Evolutionary conservation across 192 early-diverging fungal genomes (phyloP).

Genomic region (Neocallimastix lanati): DNA sequence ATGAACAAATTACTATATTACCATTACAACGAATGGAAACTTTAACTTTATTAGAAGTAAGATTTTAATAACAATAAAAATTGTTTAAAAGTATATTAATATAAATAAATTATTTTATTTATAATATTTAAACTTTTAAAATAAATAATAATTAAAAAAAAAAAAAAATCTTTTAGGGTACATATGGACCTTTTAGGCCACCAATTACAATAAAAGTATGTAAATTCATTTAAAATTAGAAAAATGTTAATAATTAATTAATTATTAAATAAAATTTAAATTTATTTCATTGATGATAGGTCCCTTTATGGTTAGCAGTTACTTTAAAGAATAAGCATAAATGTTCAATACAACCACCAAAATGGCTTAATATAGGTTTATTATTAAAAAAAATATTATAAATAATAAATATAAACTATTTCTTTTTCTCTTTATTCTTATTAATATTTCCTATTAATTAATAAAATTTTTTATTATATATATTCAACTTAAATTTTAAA

Average conservation of each 20-base stretch:
- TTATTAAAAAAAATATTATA: neutral
- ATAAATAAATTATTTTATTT: too few species aligned
- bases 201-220: slow-evolving; percentile 50
- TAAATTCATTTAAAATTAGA: too few species aligned
- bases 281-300: neutral
- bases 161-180: slow-evolving; percentile 21
- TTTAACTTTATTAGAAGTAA: slow-evolving; percentile 57
- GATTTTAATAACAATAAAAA: neutral
- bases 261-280: too few species aligned
- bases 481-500: too few species aligned
- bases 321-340: slow-evolving; percentile 62
- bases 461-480: too few species aligned
- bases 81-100: too few species aligned
- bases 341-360: slow-evolving; percentile 59
- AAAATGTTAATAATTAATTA: too few species aligned
- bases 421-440: too few species aligned
- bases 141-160: neutral
- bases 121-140: neutral
- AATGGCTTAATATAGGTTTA: slow-evolving; percentile 60
- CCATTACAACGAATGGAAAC: slow-evolving; percentile 48
- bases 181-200: slow-evolving; percentile 60
- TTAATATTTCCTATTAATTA: too few species aligned
- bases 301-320: slow-evolving; percentile 72
- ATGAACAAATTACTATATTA: slow-evolving; percentile 53
- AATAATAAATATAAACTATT: neutral